These are phyloP conservation scores for Usnea hakonensis DNA, from an alignment of 495 filamentous ascomycete genomes.

Conservation along the genomic window DNA sequence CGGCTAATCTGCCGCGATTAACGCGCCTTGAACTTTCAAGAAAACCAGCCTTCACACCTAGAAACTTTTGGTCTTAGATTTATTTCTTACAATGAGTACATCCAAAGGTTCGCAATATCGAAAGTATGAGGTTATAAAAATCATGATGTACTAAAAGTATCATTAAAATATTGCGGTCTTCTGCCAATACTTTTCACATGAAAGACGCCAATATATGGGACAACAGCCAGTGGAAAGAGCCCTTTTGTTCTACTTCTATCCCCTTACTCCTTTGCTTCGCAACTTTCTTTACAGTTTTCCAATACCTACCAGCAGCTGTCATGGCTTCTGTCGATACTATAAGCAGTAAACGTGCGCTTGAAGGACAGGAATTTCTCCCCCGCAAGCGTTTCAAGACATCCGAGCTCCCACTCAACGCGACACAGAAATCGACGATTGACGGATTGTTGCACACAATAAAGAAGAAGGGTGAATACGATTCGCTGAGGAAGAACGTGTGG, in stretches of 20 bases:
- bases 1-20: background rate
- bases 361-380: slow-evolving; percentile 35
- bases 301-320: slow-evolving; percentile 13
- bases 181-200: too few relatives aligned
- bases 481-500: slow-evolving; percentile 73
- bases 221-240: too few relatives aligned
- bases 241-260: too few relatives aligned
- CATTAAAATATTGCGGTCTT: too few relatives aligned
- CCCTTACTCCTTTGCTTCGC: background rate
- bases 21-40: background rate
- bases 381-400: slow-evolving; percentile 74
- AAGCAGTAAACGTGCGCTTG: slow-evolving; percentile 14
- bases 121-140: too few relatives aligned
- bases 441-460: slow-evolving; percentile 73
- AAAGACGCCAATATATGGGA: too few relatives aligned
- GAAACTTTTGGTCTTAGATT: too few relatives aligned
- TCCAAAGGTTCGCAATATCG: too few relatives aligned
- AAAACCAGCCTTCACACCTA: too few relatives aligned
- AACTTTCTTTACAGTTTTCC: background rate
- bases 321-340: slow-evolving; percentile 41
- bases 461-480: slow-evolving; percentile 85
- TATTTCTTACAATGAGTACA: too few relatives aligned
- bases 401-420: slow-evolving; percentile 67
- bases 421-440: slow-evolving; percentile 69
- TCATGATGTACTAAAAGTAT: too few relatives aligned